These are phyloP conservation scores for Jamesozyma spencerorum DNA, from an alignment of 805 yeast species.

Conservation along the genomic window DNA sequence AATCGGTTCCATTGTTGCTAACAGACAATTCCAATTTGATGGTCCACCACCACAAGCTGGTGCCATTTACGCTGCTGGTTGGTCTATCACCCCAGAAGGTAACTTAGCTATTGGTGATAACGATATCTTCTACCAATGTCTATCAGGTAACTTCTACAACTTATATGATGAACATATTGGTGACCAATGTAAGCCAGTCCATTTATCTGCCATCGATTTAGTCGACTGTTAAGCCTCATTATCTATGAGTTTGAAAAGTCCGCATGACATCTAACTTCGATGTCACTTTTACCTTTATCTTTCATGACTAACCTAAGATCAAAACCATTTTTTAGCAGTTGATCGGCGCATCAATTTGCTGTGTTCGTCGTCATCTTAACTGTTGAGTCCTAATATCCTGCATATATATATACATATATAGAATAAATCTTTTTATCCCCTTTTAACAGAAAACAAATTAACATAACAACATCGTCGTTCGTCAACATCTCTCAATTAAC, in stretches of 20 bases:
- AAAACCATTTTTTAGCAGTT: neutral
- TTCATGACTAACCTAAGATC: neutral
- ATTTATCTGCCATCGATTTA: conserved; percentile 50
- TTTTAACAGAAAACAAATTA: neutral
- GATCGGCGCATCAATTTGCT: neutral
- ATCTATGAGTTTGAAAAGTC: too few species aligned
- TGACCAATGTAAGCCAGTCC: conserved; percentile 53
- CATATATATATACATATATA: neutral
- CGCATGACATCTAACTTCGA: neutral
- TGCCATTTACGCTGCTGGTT: conserved; percentile 60
- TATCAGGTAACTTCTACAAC: conserved; percentile 71
- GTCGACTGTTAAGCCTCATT: conserved; percentile 37
- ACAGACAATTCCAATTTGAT: conserved; percentile 79
- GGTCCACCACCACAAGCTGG: conserved; percentile 84
- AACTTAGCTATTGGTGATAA: conserved; percentile 53
- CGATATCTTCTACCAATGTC: conserved; percentile 62
- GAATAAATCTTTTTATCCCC: neutral
- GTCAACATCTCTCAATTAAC: neutral
- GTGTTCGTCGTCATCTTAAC: neutral
- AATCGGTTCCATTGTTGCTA: conserved; percentile 71
- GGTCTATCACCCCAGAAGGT: conserved; percentile 48
- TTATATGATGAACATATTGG: conserved; percentile 59
- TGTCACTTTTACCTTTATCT: too few species aligned
- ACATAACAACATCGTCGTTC: neutral
- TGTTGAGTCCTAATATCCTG: neutral